Evolutionary conservation across 164 flowering plant genomes (phyloP), one percentile per base, ranked within the genome.

Genomic region (Chimonanthus praecox): DNA sequence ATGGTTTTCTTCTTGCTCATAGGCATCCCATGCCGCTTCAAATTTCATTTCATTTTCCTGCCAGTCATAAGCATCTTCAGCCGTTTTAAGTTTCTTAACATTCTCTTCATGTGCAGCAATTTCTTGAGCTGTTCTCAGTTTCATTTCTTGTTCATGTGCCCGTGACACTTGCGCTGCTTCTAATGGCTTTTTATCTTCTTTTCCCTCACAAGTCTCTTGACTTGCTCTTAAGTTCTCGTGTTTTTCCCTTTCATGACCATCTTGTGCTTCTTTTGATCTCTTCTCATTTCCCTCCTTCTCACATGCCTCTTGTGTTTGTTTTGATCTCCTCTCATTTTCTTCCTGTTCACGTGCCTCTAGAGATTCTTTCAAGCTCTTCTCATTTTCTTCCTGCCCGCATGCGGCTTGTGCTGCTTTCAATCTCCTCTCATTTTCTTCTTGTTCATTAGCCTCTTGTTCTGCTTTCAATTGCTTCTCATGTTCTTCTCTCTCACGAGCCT

Each of bases 91-190:
- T 47, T 60, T 79, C 71, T 16, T 69, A 71, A 75, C 75, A 61
- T 58, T 47, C 64, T 71, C 76, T 68, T 71, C 71, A 7, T 48
- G 33, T 10, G 69, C 50, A 50, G 60, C 66, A 46, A 20, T 70
- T 73, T 64, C 72, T 54, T 50, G 70, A 20, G 71, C 70, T 13
- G 67, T 48, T 48, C 58, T 74, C 8, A 67, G 47, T 67, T 21
- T 76, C 58, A 49, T 72, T 60, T 74, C 80, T 67, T 70, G 81
- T 64, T 81, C 76, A 4, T 46, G 60, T 43, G 54, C 49, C 51
- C 58, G 44, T 51, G 73, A 67, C 73, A 73, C 80, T 58, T 54
- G 76, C 13, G 64, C 73, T 45, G 69, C 69, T 15, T 67, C 5
- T 11, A 65, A 45, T 67, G 47, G 50, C 75, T 73, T 76, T 62